Conservation (phyloP, 2,329 filamentous ascomycete species). For the Apiospora marii region DNA sequence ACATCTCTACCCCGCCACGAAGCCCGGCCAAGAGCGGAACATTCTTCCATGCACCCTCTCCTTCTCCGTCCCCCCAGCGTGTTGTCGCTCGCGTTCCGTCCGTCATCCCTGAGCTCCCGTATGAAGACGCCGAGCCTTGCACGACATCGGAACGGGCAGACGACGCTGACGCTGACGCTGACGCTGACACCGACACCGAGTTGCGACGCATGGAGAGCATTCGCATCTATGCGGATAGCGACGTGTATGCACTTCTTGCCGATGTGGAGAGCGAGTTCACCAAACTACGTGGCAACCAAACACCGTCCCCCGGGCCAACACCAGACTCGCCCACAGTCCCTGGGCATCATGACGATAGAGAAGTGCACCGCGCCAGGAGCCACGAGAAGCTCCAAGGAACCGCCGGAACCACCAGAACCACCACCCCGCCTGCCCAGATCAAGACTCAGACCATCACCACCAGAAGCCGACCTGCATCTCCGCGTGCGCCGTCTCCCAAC, state of each 20-base stretch:
- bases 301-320: background rate
- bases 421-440: background rate
- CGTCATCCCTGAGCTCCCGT: constrained; percentile 61
- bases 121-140: constrained; percentile 49
- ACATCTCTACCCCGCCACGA: constrained; percentile 64
- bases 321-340: constrained; percentile 30
- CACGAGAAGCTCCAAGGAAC: constrained; percentile 56
- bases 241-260: constrained; percentile 70
- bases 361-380: constrained; percentile 58
- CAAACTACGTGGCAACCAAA: constrained; percentile 46
- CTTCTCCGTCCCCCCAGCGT: constrained; percentile 58
- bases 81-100: constrained; percentile 62
- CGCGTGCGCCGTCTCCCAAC: constrained; percentile 45
- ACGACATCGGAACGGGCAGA: constrained; percentile 30
- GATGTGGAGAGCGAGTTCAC: constrained; percentile 71
- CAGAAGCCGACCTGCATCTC: constrained; percentile 35
- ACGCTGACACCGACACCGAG: constrained; percentile 38
- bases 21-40: constrained; percentile 59
- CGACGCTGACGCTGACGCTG: constrained; percentile 33
- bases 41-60: constrained; percentile 43
- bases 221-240: constrained; percentile 71
- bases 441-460: constrained; percentile 29
- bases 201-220: constrained; percentile 64
- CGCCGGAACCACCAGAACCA: constrained; percentile 33
- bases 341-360: constrained; percentile 48